Percentiles rank a stretch among this genome's conserved stretches.
phyloP scores from a whole-genome alignment of 2,329 filamentous ascomycete species.

The Magnaporthales sp. region DNA sequence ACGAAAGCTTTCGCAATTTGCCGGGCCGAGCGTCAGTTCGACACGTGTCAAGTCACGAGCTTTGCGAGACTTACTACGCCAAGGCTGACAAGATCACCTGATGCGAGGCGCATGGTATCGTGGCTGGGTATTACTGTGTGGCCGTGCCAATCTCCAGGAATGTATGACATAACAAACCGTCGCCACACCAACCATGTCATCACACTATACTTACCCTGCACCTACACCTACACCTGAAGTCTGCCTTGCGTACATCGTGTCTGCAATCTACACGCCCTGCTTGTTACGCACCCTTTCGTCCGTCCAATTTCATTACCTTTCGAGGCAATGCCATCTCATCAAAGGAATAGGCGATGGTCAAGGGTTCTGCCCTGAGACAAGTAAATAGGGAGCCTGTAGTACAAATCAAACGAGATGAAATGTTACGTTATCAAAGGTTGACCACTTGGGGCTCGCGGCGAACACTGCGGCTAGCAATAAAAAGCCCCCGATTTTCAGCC shows the following conservation, averaged over 20 bases:
- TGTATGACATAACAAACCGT: neutral
- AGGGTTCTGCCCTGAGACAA: neutral
- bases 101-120: neutral
- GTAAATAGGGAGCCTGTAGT: too few species aligned
- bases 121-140: neutral
- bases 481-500: too few species aligned
- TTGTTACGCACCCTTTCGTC: too few species aligned
- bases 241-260: neutral
- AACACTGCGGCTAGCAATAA: neutral
- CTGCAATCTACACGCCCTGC: neutral
- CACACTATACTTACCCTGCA: neutral
- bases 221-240: neutral
- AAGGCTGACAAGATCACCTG: neutral
- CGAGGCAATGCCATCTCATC: neutral
- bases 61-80: neutral
- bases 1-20: slow-evolving; percentile 18
- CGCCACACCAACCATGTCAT: too few species aligned
- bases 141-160: neutral
- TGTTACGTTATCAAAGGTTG: neutral
- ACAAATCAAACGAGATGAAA: neutral
- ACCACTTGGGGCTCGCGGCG: neutral
- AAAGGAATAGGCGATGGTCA: neutral
- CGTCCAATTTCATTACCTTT: neutral
- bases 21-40: slow-evolving; percentile 5
- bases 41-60: neutral